phyloP scores from a whole-genome alignment of 495 filamentous ascomycete genomes.

The Schizothecium vesticola region DNA sequence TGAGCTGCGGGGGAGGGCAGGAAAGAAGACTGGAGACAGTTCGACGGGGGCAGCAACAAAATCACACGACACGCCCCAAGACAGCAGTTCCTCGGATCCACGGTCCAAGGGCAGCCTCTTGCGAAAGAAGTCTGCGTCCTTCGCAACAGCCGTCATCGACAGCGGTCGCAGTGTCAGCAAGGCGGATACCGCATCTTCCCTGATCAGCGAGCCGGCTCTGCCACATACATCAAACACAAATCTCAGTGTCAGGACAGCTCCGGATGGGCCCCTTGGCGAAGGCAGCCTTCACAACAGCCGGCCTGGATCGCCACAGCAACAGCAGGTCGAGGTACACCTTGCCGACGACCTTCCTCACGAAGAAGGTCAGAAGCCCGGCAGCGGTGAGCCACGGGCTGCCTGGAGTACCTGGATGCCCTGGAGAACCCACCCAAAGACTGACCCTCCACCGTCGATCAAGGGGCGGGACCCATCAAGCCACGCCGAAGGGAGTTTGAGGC shows the following conservation, averaged over 20 bases:
- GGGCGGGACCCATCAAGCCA: constrained; percentile 12
- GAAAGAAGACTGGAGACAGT: constrained; percentile 23
- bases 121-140: constrained; percentile 40
- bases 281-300: background rate
- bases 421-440: constrained; percentile 4
- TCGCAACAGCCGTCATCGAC: constrained; percentile 45
- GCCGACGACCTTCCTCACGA: constrained; percentile 13
- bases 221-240: constrained; percentile 41
- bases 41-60: constrained; percentile 20
- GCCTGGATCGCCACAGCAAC: background rate
- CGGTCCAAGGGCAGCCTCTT: constrained; percentile 19
- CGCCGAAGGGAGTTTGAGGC: constrained; percentile 28
- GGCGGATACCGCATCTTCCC: constrained; percentile 18
- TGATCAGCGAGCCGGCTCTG: constrained; percentile 43
- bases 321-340: constrained; percentile 12
- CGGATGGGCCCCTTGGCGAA: constrained; percentile 1
- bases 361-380: constrained; percentile 4
- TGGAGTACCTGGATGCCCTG: constrained; percentile 28
- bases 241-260: constrained; percentile 31
- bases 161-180: constrained; percentile 10
- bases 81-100: constrained; percentile 17
- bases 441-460: background rate
- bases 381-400: constrained; percentile 1
- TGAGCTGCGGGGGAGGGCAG: constrained; percentile 43
- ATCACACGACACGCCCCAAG: constrained; percentile 14